Percentiles rank a stretch among this genome's conserved stretches.
phyloP scores from a whole-genome alignment of 371 early-diverging fungal genomes.

The Choanephora cucurbitarum region DNA sequence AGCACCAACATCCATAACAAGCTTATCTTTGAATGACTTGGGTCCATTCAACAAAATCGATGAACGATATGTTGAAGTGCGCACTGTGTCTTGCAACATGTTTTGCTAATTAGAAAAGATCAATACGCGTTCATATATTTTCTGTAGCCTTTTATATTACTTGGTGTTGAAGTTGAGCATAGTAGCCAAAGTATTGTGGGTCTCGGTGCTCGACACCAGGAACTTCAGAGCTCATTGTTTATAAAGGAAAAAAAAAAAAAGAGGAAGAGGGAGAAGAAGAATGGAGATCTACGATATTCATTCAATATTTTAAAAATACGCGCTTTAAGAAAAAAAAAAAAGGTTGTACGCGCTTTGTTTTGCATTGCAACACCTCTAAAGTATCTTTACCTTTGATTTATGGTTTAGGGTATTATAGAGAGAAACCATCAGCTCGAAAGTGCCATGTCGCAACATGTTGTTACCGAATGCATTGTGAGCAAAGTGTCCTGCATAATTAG shows the following conservation, averaged over 20 bases:
- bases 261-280: not conserved
- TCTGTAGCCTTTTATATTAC: conserved; percentile 42
- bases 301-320: too few relatives aligned
- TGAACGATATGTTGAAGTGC: conserved; percentile 93
- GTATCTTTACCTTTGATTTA: too few relatives aligned
- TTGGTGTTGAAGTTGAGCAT: conserved; percentile 95
- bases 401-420: too few relatives aligned
- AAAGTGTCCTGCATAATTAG: too few relatives aligned
- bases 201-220: conserved; percentile 71
- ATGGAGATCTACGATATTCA: too few relatives aligned
- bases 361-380: too few relatives aligned
- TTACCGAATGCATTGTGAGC: too few relatives aligned
- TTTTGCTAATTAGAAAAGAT: conserved; percentile 74
- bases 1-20: conserved; percentile 96
- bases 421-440: too few relatives aligned
- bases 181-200: conserved; percentile 90
- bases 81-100: conserved; percentile 94
- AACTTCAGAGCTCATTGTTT: conserved; percentile 16
- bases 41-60: conserved; percentile 84
- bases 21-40: conserved; percentile 72
- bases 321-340: too few relatives aligned
- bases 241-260: not conserved
- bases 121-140: not conserved
- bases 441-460: too few relatives aligned
- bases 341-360: too few relatives aligned